Evolutionary conservation across 1,139 yeast genomes (phyloP), one percentile per base, ranked within the genome.

Genomic region (Wickerhamiella infanticola): DNA sequence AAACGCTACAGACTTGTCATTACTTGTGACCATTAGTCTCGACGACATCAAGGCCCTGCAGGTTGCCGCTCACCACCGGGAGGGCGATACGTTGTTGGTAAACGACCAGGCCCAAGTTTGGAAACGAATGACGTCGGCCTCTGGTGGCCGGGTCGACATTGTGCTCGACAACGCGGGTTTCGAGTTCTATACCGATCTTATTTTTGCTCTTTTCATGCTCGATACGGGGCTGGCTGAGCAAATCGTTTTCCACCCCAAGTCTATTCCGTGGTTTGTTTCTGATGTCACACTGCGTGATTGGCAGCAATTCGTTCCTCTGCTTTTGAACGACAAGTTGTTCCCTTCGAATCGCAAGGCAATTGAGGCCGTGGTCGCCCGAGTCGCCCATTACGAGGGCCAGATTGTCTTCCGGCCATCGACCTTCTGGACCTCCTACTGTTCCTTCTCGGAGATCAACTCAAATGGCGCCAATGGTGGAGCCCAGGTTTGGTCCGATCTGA

Each of bases 241-340:
- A 45, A 75, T 90, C 50, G 80, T 78, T 27, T 69, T 93, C 53
- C 98, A 93, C 63, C 86, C 94, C 54, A 90, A 90, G 64, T 76
- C 78, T 48, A 73, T 85, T 51, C 97, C 98, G 38, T 90, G 97
- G 94, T 88, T 90, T 79, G 98, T 90, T 24, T 83, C 95, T 56
- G 99, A 90, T 62, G 93, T 93, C 11, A 77, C 86, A 75, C 75
- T 84, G 26, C 77, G 79, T 55, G 99, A 90, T 63, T 76, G 84
- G 53, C 69, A 70, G 41, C 64, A 71, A 39, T 67, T 86, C 47
- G 58, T 85, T 35, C 57, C 65, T 35, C 85, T 84, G 56, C 68
- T 90, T 55, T 53, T 49, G 31, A 75, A 79, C 55, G 55, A 66
- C 3, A 48, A 61, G 4, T 70, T 77, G 52, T 85, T 81, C 65